phyloP scores from a whole-genome alignment of 257 asterid genomes.

The Coffea eugenioides region DNA sequence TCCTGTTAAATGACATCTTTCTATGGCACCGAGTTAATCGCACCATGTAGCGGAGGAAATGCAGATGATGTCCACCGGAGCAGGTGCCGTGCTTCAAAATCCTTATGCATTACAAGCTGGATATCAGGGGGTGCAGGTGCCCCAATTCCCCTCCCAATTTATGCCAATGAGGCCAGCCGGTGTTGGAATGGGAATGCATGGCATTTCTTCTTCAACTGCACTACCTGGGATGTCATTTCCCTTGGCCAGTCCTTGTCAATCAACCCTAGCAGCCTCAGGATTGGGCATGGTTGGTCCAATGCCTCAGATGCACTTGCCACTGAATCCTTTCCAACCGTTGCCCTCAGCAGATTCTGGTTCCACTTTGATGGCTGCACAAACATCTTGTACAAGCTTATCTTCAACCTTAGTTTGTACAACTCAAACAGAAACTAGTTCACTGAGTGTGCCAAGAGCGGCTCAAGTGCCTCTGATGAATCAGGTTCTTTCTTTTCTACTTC shows the following conservation, averaged over 20 bases:
- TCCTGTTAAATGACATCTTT: not conserved
- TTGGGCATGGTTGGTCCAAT: not conserved
- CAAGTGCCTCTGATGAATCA: not conserved
- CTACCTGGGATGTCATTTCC: not conserved
- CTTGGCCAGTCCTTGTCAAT: not conserved
- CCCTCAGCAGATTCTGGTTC: not conserved
- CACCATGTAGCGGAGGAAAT: not conserved
- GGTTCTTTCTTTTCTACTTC: not conserved
- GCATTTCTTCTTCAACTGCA: not conserved
- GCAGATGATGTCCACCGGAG: slow-evolving; percentile 1
- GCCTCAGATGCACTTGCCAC: not conserved
- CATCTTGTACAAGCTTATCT: not conserved
- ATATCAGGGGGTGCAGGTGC: not conserved
- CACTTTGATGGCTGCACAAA: not conserved
- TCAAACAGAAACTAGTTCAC: not conserved
- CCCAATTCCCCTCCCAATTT: not conserved
- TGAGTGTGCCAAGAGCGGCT: not conserved
- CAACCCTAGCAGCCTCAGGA: not conserved
- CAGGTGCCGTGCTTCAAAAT: not conserved
- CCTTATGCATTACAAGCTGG: not conserved
- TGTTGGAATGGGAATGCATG: not conserved
- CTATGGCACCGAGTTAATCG: not conserved
- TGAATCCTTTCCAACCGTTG: not conserved
- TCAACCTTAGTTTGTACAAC: not conserved
- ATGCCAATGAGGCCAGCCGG: not conserved